Base-by-base conservation (phyloP, 2,329 filamentous ascomycete genomes). In the Trichoderma sp. region DNA sequence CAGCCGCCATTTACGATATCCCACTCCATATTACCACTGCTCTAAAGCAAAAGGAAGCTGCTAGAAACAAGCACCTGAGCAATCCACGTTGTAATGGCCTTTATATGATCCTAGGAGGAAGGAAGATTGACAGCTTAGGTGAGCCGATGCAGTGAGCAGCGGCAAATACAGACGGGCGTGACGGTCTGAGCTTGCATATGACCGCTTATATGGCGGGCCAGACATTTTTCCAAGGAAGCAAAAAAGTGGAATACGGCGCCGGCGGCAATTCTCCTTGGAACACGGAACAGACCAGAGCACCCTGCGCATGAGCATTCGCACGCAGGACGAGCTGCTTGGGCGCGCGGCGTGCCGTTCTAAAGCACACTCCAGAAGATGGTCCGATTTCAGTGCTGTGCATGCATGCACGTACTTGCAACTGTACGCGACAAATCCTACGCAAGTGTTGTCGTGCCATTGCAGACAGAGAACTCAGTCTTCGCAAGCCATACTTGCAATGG, bases 371-470 rank as follows among this genome's bases (percentile, higher is more conserved):
- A 66, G 33, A 24, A 29, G 55, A 66, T 58, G 63, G 63, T 66
- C 63, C 53, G 63, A 58, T 66, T 66, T 10, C 53, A 58, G 57
- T 27, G 58, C 14, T 49, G 63, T 55, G 29, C 63, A 49, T 66
- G 62, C 63, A 59, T 66, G 63, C 63, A 59, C 58, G 63, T 40
- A 37, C 49, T 24, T 58, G 63, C 55, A 40, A 31, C 63, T 66
- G 55, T 49, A 66, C 35, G 63, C 63, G 29, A 58, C 43, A 55
- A 58, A 43, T 66, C 27, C 63, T 33, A 66, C 63, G 27, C 35
- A 49, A 35, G 19, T 29, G 14, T 29, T 66, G 33, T 52, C 29
- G 27, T 49, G 63, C 31, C 29, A 56, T n/a, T 19, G 5, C 14
- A 40, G 21, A 47, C 16, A 16, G 33, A 40, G 49, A 8, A 31